A percentile compares a stretch with the other conserved stretches of the same genome.
These are phyloP conservation scores for Pulveroboletus frians DNA, from an alignment of 768 basidiomycete genomes.

Conservation along the genomic window DNA sequence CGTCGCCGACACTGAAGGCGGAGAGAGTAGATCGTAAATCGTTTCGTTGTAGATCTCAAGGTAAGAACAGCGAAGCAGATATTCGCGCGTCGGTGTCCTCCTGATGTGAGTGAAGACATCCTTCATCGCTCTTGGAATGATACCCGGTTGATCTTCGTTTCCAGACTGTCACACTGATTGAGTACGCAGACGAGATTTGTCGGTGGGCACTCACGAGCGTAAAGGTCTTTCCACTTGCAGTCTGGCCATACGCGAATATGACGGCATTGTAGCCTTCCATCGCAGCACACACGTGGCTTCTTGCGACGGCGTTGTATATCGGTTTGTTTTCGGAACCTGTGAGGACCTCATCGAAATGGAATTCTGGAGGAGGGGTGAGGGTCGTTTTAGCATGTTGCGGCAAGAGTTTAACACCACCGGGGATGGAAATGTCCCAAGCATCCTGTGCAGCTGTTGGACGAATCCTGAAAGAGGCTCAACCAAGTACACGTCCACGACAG, in stretches of 20 bases:
- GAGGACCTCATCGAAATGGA: constrained; percentile 71
- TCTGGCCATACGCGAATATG: constrained; percentile 93
- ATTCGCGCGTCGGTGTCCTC: constrained; percentile 73
- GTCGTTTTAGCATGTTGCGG: constrained; percentile 48
- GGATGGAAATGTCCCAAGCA: constrained; percentile 50
- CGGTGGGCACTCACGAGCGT: constrained; percentile 41
- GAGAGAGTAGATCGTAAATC: constrained; percentile 81
- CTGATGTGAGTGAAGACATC: constrained; percentile 87
- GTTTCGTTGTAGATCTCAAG: constrained; percentile 97
- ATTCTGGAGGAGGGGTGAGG: constrained; percentile 40
- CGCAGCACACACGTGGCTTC: constrained; percentile 79
- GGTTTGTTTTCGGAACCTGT: constrained; percentile 77
- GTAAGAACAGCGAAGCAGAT: constrained; percentile 92
- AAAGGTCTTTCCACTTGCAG: constrained; percentile 73
- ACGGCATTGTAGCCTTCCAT: constrained; percentile 98
- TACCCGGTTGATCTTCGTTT: constrained; percentile 79
- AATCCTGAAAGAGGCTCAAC: constrained; percentile 39
- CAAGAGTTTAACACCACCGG: constrained; percentile 57
- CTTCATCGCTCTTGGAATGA: constrained; percentile 88
- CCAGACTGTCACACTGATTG: constrained; percentile 45
- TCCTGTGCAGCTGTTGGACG: constrained; percentile 49
- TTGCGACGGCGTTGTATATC: constrained; percentile 69
- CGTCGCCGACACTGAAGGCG: constrained; percentile 45
- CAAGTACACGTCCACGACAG: neutral
- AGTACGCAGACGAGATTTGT: constrained; percentile 26